These are phyloP conservation scores for Carex pumila DNA, from an alignment of 176 grass and related monocot species.

Conservation along the genomic window DNA sequence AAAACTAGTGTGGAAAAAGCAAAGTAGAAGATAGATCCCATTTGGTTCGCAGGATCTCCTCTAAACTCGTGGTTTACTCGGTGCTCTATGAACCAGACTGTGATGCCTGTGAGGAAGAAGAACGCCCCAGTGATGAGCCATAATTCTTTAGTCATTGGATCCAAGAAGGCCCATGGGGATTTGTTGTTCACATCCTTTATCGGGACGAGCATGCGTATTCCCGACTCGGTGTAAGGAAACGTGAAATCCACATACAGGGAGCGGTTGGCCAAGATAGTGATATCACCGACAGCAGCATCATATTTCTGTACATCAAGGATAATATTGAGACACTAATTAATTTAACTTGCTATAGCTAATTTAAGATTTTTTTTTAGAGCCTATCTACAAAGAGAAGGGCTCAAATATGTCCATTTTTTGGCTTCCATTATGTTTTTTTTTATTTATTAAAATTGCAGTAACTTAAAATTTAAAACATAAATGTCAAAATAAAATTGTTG, in stretches of 20 bases:
- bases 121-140: constrained; percentile 63
- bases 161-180: constrained; percentile 62
- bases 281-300: constrained; percentile 68
- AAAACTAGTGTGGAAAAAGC: constrained; percentile 76
- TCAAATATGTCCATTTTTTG: no score
- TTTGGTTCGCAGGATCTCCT: constrained; percentile 41
- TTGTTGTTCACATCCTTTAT: constrained; percentile 40
- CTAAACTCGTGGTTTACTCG: constrained; percentile 61
- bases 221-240: constrained; percentile 66
- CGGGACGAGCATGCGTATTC: constrained; percentile 60
- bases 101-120: no score
- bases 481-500: no score
- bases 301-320: constrained; percentile 23
- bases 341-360: no score
- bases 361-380: no score
- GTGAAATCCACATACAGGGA: constrained; percentile 70
- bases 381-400: neutral
- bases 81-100: constrained; percentile 72
- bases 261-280: constrained; percentile 73
- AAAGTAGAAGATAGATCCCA: constrained; percentile 69
- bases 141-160: constrained; percentile 40
- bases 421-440: no score
- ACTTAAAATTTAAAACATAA: no score
- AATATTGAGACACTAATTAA: no score
- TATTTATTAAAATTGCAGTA: no score